Evolutionary conservation across 768 basidiomycete species (phyloP).

Genomic region (Collybia mongolica): DNA sequence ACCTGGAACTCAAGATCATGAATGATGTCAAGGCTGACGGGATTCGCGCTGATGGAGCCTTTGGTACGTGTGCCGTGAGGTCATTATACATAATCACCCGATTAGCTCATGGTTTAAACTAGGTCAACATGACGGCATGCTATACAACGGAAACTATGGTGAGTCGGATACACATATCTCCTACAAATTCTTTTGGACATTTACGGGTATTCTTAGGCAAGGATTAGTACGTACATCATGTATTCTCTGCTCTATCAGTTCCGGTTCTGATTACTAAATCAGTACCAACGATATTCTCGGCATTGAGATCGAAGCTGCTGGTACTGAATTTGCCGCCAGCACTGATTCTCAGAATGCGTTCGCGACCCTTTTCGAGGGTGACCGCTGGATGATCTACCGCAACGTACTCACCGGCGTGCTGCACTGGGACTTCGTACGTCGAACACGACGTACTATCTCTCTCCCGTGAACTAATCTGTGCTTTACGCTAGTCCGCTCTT

Average conservation of each 20-base stretch:
- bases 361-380: constrained; percentile 44
- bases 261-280: not conserved
- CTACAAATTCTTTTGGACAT: constrained; percentile 2
- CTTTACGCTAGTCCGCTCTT: constrained; percentile 30
- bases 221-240: constrained; percentile 34
- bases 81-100: too few relatives aligned
- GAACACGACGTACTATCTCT: not conserved
- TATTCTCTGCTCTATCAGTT: not conserved
- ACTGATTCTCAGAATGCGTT: not conserved
- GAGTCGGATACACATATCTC: constrained; percentile 10
- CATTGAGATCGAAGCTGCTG: constrained; percentile 3
- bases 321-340: not conserved
- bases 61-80: too few relatives aligned
- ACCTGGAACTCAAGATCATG: constrained; percentile 53
- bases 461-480: not conserved
- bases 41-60: constrained; percentile 53
- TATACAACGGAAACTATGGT: constrained; percentile 77
- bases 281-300: constrained; percentile 2
- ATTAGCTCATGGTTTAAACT: too few relatives aligned
- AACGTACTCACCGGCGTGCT: constrained; percentile 55
- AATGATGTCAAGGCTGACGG: constrained; percentile 55
- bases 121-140: constrained; percentile 60
- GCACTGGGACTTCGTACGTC: constrained; percentile 74
- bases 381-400: constrained; percentile 69
- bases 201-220: constrained; percentile 29